These are phyloP conservation scores for Colletotrichum nymphaeae DNA, from an alignment of 2,329 filamentous ascomycete species.

Conservation along the genomic window DNA sequence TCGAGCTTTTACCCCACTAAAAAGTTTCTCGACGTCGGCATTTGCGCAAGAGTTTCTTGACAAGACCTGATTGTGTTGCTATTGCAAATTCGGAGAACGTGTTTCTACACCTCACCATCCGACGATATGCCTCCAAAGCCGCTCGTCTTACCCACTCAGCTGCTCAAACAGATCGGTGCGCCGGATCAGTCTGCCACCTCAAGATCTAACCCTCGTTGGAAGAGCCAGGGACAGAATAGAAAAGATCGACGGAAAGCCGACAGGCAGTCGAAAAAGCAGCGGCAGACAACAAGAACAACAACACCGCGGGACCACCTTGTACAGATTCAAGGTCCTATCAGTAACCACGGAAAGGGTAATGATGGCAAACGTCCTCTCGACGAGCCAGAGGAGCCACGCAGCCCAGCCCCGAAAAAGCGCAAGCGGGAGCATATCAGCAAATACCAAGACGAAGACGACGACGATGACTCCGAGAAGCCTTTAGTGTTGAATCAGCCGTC, in stretches of 20 bases:
- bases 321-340: conserved; percentile 37
- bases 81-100: background rate
- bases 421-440: conserved; percentile 32
- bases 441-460: conserved; percentile 39
- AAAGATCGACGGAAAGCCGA: conserved; percentile 77
- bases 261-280: conserved; percentile 69
- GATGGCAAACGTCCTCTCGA: conserved; percentile 41
- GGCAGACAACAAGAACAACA: conserved; percentile 37
- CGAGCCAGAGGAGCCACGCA: background rate
- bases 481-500: background rate
- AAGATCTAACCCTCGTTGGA: conserved; percentile 29
- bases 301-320: conserved; percentile 40
- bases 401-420: conserved; percentile 14
- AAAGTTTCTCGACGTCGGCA: conserved; percentile 10
- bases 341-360: conserved; percentile 38
- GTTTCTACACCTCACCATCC: background rate
- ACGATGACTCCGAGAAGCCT: conserved; percentile 38
- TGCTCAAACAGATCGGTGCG: conserved; percentile 56
- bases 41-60: background rate
- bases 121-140: conserved; percentile 47
- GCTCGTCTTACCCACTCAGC: conserved; percentile 54
- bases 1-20: background rate
- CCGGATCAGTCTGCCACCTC: conserved; percentile 16
- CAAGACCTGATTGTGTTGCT: background rate
- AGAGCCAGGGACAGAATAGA: conserved; percentile 47